A percentile compares a stretch with the other conserved stretches of the same genome.
Conservation (phyloP, 1,284 basidiomycete species). For the Naganishia sp. region DNA sequence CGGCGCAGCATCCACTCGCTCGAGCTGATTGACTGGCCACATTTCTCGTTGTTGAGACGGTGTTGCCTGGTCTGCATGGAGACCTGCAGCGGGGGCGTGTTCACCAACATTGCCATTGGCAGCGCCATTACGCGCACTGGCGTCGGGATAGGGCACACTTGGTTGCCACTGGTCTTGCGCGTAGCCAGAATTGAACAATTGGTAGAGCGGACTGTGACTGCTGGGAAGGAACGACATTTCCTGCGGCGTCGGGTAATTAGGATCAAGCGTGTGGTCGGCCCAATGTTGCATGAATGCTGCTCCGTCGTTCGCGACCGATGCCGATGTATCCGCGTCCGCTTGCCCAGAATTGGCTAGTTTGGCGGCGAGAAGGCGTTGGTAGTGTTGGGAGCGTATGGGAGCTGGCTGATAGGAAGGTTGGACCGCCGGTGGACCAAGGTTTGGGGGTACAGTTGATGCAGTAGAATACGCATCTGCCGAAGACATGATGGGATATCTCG, state of each 20-base stretch:
- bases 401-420: slow-evolving; percentile 26
- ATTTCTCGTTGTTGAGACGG: slow-evolving; percentile 7
- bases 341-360: slow-evolving; percentile 29
- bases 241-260: slow-evolving; percentile 12
- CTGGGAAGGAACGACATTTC: slow-evolving; percentile 31
- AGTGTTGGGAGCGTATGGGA: slow-evolving; percentile 24
- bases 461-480: slow-evolving; percentile 1
- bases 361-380: slow-evolving; percentile 32
- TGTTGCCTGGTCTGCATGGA: not conserved
- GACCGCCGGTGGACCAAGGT: slow-evolving; percentile 3
- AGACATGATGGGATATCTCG: slow-evolving; percentile 5
- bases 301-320: slow-evolving; percentile 7
- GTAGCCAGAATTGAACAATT: slow-evolving; percentile 24
- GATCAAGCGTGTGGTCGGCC: slow-evolving; percentile 10
- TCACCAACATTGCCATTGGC: not conserved
- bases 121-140: not conserved
- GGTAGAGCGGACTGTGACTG: slow-evolving; percentile 32
- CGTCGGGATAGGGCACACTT: slow-evolving; percentile 16
- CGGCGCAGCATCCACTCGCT: not conserved
- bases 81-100: not conserved
- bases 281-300: slow-evolving; percentile 15
- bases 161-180: slow-evolving; percentile 26
- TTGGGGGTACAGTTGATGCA: slow-evolving; percentile 1
- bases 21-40: slow-evolving; percentile 5
- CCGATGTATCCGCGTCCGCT: not conserved